phyloP scores from a whole-genome alignment of 2,329 filamentous ascomycete species.

The Escovopsis sp. region DNA sequence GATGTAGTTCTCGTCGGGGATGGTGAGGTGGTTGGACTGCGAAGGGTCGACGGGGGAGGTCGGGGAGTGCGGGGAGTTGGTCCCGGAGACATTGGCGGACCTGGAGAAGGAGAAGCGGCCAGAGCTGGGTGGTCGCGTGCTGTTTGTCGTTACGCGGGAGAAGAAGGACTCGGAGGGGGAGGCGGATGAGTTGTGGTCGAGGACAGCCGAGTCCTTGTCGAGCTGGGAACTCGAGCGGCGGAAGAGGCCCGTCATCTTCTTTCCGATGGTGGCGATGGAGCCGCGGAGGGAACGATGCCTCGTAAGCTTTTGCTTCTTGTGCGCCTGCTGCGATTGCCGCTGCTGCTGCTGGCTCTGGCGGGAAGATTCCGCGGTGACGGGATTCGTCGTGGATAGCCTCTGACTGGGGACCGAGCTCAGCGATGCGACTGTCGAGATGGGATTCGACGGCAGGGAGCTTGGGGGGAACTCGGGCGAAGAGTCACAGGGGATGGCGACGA shows the following conservation, averaged over 20 bases:
- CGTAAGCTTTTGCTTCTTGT: no score
- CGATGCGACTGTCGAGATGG: no score
- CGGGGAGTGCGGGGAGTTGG: conserved; percentile 37
- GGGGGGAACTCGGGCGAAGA: no score
- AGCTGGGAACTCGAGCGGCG: conserved; percentile 25
- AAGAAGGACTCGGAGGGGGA: conserved; percentile 11
- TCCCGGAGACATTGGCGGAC: conserved; percentile 31
- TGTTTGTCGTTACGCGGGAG: conserved; percentile 14
- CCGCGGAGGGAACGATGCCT: conserved; percentile 23
- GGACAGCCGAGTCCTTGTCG: conserved; percentile 10
- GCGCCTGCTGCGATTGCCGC: no score
- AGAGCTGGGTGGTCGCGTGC: conserved; percentile 13
- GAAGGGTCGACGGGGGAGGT: conserved; percentile 30
- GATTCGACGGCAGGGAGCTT: no score
- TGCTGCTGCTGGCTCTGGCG: no score
- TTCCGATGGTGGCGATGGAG: conserved; percentile 30
- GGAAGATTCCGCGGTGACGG: no score
- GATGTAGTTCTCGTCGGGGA: conserved; percentile 21
- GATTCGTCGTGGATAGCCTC: no score
- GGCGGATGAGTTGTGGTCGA: conserved; percentile 9
- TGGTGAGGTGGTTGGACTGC: conserved; percentile 11
- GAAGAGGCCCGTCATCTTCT: conserved; percentile 36
- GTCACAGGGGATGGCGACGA: no score
- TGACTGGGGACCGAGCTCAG: no score
- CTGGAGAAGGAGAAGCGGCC: conserved; percentile 32